These are phyloP conservation scores for Aspergillus affinis DNA, from an alignment of 495 filamentous ascomycete genomes.

Conservation along the genomic window DNA sequence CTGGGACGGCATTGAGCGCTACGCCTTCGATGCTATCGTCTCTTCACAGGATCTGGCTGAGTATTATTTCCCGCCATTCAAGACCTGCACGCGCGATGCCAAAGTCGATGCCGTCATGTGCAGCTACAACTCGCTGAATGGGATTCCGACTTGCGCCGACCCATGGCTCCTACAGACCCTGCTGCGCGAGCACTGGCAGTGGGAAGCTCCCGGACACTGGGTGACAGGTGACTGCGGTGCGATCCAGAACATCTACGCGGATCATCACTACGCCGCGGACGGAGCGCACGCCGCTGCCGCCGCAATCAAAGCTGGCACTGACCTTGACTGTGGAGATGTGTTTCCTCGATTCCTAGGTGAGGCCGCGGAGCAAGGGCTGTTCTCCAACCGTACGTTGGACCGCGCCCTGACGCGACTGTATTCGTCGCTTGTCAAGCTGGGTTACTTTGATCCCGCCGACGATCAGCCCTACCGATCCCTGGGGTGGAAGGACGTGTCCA, in stretches of 20 bases:
- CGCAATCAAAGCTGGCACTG: constrained; percentile 53
- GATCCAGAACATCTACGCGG: constrained; percentile 46
- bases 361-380: background rate
- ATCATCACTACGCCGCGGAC: constrained; percentile 47
- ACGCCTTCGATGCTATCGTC: constrained; percentile 4
- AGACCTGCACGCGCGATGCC: constrained; percentile 49
- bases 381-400: constrained; percentile 21
- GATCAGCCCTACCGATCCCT: constrained; percentile 40
- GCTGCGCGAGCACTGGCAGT: constrained; percentile 52
- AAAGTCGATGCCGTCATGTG: constrained; percentile 56
- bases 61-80: constrained; percentile 53
- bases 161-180: constrained; percentile 50
- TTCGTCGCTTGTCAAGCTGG: constrained; percentile 48
- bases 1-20: constrained; percentile 33
- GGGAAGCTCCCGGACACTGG: constrained; percentile 45
- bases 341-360: constrained; percentile 13
- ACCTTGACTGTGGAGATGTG: constrained; percentile 55
- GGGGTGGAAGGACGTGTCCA: constrained; percentile 39
- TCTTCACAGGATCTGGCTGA: constrained; percentile 48
- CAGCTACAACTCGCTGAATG: constrained; percentile 55
- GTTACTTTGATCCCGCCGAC: constrained; percentile 53
- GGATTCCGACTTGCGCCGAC: constrained; percentile 53
- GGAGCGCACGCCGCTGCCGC: constrained; percentile 46
- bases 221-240: constrained; percentile 55
- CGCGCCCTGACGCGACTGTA: constrained; percentile 49